phyloP scores from a whole-genome alignment of 805 yeast genomes.

The Osmozyma mogii region DNA sequence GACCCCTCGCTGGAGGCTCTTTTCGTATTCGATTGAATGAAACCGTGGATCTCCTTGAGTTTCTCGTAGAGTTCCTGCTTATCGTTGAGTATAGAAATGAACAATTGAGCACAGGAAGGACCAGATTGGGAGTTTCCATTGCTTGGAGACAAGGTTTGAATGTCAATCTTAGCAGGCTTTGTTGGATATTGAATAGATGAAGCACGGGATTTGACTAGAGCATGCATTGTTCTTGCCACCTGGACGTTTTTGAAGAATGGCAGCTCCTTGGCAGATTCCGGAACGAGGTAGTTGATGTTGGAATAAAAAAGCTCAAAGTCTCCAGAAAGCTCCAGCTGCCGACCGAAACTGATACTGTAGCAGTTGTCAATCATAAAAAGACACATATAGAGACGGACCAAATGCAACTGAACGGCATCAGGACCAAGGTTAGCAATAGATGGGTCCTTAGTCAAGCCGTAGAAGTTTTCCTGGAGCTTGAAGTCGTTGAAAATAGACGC shows the following conservation, averaged over 20 bases:
- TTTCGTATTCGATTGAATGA: slow-evolving; percentile 2
- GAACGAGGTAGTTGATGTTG: background rate
- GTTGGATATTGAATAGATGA: no score
- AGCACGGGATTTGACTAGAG: slow-evolving; percentile 1
- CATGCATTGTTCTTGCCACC: slow-evolving; percentile 3
- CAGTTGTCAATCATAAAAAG: slow-evolving; percentile 43
- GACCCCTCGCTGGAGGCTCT: slow-evolving; percentile 1
- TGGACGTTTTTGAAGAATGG: slow-evolving; percentile 4
- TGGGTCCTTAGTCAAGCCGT: no score
- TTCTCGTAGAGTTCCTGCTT: slow-evolving; percentile 31
- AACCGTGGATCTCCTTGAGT: slow-evolving; percentile 23
- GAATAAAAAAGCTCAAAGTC: slow-evolving; percentile 1
- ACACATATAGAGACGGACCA: slow-evolving; percentile 40
- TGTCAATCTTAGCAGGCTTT: no score
- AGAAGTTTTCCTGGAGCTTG: slow-evolving; percentile 38
- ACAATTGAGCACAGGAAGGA: no score
- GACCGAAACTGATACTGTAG: slow-evolving; percentile 46
- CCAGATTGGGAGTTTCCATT: no score
- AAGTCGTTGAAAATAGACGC: slow-evolving; percentile 36
- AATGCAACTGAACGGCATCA: slow-evolving; percentile 10
- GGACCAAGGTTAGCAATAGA: slow-evolving; percentile 21
- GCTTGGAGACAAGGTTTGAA: no score
- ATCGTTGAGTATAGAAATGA: slow-evolving; percentile 21
- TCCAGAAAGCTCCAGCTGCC: slow-evolving; percentile 16
- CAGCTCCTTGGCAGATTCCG: background rate